A percentile compares a stretch with the other conserved stretches of the same genome.
phyloP scores from a whole-genome alignment of 345 rosid species.

The Sonneratia alba region DNA sequence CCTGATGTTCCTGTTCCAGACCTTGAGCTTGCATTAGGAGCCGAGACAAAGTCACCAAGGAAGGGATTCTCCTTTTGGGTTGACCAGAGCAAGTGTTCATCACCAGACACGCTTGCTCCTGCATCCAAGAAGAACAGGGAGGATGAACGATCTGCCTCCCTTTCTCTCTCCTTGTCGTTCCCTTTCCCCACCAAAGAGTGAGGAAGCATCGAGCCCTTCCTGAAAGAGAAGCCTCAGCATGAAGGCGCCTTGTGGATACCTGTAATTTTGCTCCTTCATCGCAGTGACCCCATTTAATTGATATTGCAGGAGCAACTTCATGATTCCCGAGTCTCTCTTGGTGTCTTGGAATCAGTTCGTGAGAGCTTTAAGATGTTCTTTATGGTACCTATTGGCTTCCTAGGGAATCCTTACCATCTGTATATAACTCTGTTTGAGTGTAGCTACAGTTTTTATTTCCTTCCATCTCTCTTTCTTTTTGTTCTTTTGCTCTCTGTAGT shows the following conservation, averaged over 20 bases:
- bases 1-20: slow-evolving; percentile 59
- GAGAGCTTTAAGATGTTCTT: neutral
- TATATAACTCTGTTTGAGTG: neutral
- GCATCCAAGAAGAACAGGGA: slow-evolving; percentile 35
- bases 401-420: slow-evolving; percentile 1
- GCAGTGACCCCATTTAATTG: neutral
- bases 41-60: slow-evolving; percentile 35
- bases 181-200: slow-evolving; percentile 48
- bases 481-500: neutral
- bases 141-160: slow-evolving; percentile 57
- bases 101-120: slow-evolving; percentile 21
- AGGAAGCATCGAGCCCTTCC: slow-evolving; percentile 28
- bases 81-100: slow-evolving; percentile 30
- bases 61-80: slow-evolving; percentile 46
- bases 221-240: slow-evolving; percentile 50
- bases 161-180: slow-evolving; percentile 81
- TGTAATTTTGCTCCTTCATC: slow-evolving; percentile 37
- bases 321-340: neutral
- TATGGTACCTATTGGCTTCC: neutral
- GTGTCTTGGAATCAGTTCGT: neutral
- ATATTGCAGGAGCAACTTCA: neutral
- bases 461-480: neutral
- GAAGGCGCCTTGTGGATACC: slow-evolving; percentile 51
- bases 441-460: neutral
- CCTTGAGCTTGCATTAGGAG: slow-evolving; percentile 91